These are phyloP conservation scores for Salix udensis DNA, from an alignment of 345 rosid genomes.

Conservation along the genomic window DNA sequence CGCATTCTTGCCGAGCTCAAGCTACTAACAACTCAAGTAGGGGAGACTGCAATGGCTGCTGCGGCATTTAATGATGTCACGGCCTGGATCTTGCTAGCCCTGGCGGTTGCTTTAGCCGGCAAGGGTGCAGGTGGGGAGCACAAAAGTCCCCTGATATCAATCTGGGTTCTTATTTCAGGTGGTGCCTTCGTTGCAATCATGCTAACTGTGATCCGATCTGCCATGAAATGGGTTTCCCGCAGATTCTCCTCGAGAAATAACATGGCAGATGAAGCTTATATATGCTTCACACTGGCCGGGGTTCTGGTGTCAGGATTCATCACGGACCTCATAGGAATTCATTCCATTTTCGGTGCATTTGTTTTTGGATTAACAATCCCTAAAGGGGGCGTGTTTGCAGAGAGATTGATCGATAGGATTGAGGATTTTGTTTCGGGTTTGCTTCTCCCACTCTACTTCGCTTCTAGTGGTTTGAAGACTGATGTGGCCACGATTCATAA, in stretches of 20 bases:
- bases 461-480: constrained; percentile 56
- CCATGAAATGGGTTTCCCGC: constrained; percentile 20
- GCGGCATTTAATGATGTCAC: constrained; percentile 85
- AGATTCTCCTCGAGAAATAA: constrained; percentile 30
- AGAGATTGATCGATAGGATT: constrained; percentile 36
- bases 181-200: constrained; percentile 42
- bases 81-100: constrained; percentile 75
- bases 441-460: constrained; percentile 52
- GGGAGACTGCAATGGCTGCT: constrained; percentile 81
- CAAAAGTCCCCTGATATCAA: constrained; percentile 29
- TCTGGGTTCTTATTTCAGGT: constrained; percentile 52
- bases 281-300: constrained; percentile 43
- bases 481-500: constrained; percentile 47
- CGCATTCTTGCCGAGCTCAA: constrained; percentile 83
- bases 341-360: constrained; percentile 50
- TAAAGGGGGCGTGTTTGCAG: constrained; percentile 39
- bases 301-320: constrained; percentile 51
- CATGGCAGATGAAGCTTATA: constrained; percentile 36
- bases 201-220: constrained; percentile 19
- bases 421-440: constrained; percentile 54
- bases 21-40: constrained; percentile 58
- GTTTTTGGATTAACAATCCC: constrained; percentile 52
- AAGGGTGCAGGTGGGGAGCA: constrained; percentile 11
- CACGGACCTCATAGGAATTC: constrained; percentile 56
- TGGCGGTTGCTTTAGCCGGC: constrained; percentile 62